A percentile compares a stretch with the other conserved stretches of the same genome.
Conservation (phyloP, 176 grass and related monocot species). For the Aegilops sharonensis region DNA sequence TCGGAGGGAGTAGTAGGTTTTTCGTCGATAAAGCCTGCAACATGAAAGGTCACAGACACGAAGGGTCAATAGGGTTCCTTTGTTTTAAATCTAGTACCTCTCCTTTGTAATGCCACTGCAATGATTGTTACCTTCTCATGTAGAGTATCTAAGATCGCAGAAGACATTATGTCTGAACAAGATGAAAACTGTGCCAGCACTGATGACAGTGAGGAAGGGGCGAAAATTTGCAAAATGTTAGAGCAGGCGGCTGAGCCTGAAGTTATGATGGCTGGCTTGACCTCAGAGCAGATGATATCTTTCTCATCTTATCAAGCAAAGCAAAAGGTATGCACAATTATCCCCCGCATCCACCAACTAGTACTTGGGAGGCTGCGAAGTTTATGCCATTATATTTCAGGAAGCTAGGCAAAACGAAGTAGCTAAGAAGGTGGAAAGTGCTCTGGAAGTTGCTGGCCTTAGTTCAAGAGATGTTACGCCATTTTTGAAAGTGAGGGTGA, state of each 20-base stretch:
- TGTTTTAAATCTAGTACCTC: background rate
- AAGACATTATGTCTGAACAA: constrained; percentile 70
- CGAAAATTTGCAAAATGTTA: constrained; percentile 73
- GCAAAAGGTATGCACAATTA: constrained; percentile 47
- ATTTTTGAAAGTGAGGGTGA: constrained; percentile 85
- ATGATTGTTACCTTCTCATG: constrained; percentile 27
- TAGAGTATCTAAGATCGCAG: constrained; percentile 75
- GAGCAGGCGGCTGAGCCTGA: constrained; percentile 85
- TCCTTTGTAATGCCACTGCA: background rate
- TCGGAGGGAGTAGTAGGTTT: background rate
- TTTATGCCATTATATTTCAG: constrained; percentile 39
- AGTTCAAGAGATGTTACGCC: constrained; percentile 75
- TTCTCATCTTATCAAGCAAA: constrained; percentile 77
- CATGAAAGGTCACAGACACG: too few relatives aligned
- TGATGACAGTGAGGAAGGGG: constrained; percentile 69
- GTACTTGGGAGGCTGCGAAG: constrained; percentile 23
- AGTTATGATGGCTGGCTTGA: constrained; percentile 79
- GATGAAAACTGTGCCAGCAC: constrained; percentile 52
- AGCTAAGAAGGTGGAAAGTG: constrained; percentile 71
- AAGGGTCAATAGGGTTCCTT: background rate
- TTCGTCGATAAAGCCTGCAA: too few relatives aligned
- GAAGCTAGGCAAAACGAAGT: constrained; percentile 55
- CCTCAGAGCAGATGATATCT: constrained; percentile 58
- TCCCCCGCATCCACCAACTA: constrained; percentile 1
- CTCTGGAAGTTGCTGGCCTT: constrained; percentile 67